Conservation (phyloP, 2,329 filamentous ascomycete species). For the Aspergillaceae sp. region DNA sequence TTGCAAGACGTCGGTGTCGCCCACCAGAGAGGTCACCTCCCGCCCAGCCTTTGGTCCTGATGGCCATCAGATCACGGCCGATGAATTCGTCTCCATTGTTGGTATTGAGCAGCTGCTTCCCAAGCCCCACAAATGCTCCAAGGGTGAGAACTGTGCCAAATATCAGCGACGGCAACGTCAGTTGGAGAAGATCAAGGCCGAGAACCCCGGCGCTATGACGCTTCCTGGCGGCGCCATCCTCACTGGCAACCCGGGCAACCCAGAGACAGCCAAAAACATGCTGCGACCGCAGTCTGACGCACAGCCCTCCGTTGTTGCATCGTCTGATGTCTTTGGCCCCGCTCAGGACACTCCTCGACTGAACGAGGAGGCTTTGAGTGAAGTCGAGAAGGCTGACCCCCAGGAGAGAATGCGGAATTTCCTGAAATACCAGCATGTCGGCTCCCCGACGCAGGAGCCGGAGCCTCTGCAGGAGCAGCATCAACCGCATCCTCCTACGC, state of each 20-base stretch:
- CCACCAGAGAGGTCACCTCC: constrained; percentile 3
- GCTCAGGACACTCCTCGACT: constrained; percentile 57
- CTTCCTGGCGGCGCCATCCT: constrained; percentile 45
- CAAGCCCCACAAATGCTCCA: constrained; percentile 77
- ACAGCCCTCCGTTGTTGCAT: constrained; percentile 74
- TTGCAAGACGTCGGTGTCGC: constrained; percentile 5
- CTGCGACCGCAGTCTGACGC: constrained; percentile 64
- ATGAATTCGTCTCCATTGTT: constrained; percentile 77
- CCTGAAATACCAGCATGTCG: constrained; percentile 65
- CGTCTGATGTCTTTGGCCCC: constrained; percentile 77
- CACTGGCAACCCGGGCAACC: constrained; percentile 69
- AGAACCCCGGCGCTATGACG: constrained; percentile 62
- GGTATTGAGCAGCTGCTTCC: constrained; percentile 85
- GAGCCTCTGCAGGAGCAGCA: not conserved
- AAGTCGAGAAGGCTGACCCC: constrained; percentile 63
- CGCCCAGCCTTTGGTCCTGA: constrained; percentile 21
- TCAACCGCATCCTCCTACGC: constrained; percentile 41
- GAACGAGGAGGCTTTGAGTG: constrained; percentile 63
- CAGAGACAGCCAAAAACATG: constrained; percentile 51
- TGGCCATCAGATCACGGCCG: constrained; percentile 55
- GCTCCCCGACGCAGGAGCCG: not conserved
- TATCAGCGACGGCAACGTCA: constrained; percentile 70
- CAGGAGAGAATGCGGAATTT: constrained; percentile 90
- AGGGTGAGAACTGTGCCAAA: constrained; percentile 77
- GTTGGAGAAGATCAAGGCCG: constrained; percentile 63